Base-by-base conservation (phyloP, 371 early-diverging fungal genomes). In the Mucor ambiguus region DNA sequence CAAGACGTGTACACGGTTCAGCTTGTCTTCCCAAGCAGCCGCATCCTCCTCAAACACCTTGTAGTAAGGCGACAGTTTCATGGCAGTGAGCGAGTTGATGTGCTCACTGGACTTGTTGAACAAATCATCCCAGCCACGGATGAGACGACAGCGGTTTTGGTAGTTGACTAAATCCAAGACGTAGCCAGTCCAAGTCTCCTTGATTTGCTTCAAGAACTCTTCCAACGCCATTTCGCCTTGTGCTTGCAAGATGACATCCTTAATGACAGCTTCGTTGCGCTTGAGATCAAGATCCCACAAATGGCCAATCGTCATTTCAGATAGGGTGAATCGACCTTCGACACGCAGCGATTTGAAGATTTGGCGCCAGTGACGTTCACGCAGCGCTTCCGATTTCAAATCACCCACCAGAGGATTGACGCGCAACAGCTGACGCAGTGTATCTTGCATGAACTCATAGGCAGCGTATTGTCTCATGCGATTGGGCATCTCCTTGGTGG, bases 191-290 rank as follows among this genome's bases (percentile, higher is more conserved):
- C 99, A 99, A 0, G 92, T 93, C 74, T 96, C 97, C 78, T 84
- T 84, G 65, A 84, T 78, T 69, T 95, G 94, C 67, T 91, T 91
- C 85, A 99, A 85, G 85, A 95, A 99, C 76, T 96, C 96, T 77
- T 99, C 99, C 43, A 99, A 81, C 2, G 96, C 99, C 97, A 98
- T 96, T 84, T 99, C 99, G 73, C 99, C 99, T 76, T 97, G 95
- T 5, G 99, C 99, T 46, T 90, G 90, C 18, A 89, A 81, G 48
- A 98, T 90, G 26, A 97, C 91, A 32, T 97, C 97, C 44, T 90
- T 89, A 26, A 97, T 85, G 6, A 82, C 73, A 41, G 83, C 73
- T 75, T 98, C 98, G 72, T 96, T 93, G 63, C 92, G 90, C 63
- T 85, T 84, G 63, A 99, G 81, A 73, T 97, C 95, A 61, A 95